Evolutionary conservation across 202 grass and related monocot species (phyloP).

Genomic region (Setaria italica): DNA sequence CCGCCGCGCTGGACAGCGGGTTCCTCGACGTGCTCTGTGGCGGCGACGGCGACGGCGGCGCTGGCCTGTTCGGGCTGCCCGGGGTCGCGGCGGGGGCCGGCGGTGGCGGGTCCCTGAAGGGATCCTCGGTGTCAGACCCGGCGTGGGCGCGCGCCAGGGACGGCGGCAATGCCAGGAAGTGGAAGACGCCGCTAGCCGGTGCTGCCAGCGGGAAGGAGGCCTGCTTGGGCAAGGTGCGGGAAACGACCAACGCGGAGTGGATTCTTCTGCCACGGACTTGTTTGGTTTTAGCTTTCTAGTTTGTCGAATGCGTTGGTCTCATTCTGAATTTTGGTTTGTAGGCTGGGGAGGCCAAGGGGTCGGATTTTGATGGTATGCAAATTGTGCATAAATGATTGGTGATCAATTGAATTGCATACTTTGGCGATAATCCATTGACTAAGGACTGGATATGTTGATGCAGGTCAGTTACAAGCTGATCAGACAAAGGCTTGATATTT

Average conservation of each 20-base stretch:
- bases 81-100: background rate
- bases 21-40: slow-evolving; percentile 54
- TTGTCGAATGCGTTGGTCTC: background rate
- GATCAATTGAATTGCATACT: background rate
- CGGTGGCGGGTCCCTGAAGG: slow-evolving; percentile 44
- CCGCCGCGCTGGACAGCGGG: slow-evolving; percentile 31
- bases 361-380: slow-evolving; percentile 53
- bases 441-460: slow-evolving; percentile 9
- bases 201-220: slow-evolving; percentile 40
- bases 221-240: slow-evolving; percentile 50
- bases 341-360: slow-evolving; percentile 48
- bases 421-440: background rate
- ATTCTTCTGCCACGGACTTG: background rate
- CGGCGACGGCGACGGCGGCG: slow-evolving; percentile 25
- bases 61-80: slow-evolving; percentile 24
- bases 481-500: slow-evolving; percentile 54
- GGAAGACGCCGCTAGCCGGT: slow-evolving; percentile 48
- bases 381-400: background rate
- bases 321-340: slow-evolving; percentile 42
- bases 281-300: background rate
- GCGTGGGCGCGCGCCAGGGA: slow-evolving; percentile 40
- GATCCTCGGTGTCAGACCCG: slow-evolving; percentile 74
- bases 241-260: background rate
- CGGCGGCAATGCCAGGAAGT: slow-evolving; percentile 53
- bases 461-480: slow-evolving; percentile 65